Evolutionary conservation across 768 basidiomycete genomes (phyloP), one percentile per base, ranked within the genome.

Genomic region (Boletus edulis): DNA sequence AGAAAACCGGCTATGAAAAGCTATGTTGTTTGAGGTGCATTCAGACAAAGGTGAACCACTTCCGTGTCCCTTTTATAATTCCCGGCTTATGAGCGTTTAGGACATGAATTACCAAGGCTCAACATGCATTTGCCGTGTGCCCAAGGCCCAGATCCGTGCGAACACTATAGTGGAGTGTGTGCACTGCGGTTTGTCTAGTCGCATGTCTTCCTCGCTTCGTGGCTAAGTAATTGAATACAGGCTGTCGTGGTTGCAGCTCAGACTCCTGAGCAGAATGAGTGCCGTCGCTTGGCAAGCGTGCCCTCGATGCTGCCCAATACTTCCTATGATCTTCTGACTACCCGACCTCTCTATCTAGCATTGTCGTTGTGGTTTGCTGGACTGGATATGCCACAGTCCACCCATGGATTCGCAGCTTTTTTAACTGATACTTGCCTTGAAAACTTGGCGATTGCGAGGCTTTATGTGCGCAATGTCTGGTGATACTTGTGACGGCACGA

Each of bases 61-160:
- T 50, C 4, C 39, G 47, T 53, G 46, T 41, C 24, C 56, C n/a
- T 35, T 20, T 40, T 27, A 17, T 62, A 41, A 44, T 49, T 41
- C 27, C 38, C 43, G 29, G 50, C 51, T 61, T 7, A 71, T 32
- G 42, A 31, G 18, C 41, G 8, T 58, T 27, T 48, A 95, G 94
- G 97, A 98, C 72, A 98, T 98, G 96, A 98, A 98, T 75, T 98
- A 98, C 67, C 90, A 94, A 77, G 97, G 96, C 12, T 96, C 94
- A 20, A 97, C 97, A 32, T 99, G 97, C 72, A 89, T 99, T 45
- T 99, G 97, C 72, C 82, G 97, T 58, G 95, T 98, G 47, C 97
- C 97, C 5, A 99, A 98, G 70, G 87, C 91, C 5, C 89, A 94
- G 66, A 81, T 99, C 24, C 89, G 92, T 52, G 77, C 82, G 48